phyloP scores from a whole-genome alignment of 164 flowering plant genomes.

The Tetracentron sinense region DNA sequence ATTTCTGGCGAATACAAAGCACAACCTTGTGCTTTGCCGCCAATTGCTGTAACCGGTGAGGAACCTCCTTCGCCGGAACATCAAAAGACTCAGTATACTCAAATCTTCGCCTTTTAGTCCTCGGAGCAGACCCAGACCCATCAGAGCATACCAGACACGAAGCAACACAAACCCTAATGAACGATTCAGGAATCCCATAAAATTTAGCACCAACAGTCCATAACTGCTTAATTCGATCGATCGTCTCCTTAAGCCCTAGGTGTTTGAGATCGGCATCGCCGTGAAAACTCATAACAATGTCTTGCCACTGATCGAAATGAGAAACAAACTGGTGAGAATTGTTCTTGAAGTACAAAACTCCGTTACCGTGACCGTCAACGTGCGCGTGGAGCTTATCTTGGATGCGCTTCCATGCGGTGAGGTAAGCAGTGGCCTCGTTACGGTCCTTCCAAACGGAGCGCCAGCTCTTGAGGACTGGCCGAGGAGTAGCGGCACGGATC shows the following conservation, averaged over 20 bases:
- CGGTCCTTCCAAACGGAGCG: constrained; percentile 84
- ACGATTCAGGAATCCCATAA: constrained; percentile 78
- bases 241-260: constrained; percentile 61
- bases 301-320: constrained; percentile 68
- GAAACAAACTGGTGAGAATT: constrained; percentile 65
- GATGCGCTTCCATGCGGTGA: constrained; percentile 80
- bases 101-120: constrained; percentile 60
- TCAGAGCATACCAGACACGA: constrained; percentile 55
- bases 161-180: constrained; percentile 61
- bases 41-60: constrained; percentile 52
- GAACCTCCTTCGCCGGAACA: constrained; percentile 82
- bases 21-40: constrained; percentile 82
- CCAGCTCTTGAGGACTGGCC: constrained; percentile 64
- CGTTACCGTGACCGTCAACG: constrained; percentile 36
- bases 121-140: constrained; percentile 25
- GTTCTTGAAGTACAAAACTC: constrained; percentile 59
- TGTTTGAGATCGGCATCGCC: constrained; percentile 59
- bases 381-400: constrained; percentile 67
- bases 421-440: constrained; percentile 74
- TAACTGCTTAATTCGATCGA: constrained; percentile 68
- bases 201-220: constrained; percentile 91
- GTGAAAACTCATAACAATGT: constrained; percentile 59
- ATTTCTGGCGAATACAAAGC: constrained; percentile 79
- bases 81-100: constrained; percentile 82
- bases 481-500: constrained; percentile 61